A percentile compares a stretch with the other conserved stretches of the same genome.
phyloP scores from a whole-genome alignment of 495 filamentous ascomycete genomes.

The Annulohypoxylon maeteangense region DNA sequence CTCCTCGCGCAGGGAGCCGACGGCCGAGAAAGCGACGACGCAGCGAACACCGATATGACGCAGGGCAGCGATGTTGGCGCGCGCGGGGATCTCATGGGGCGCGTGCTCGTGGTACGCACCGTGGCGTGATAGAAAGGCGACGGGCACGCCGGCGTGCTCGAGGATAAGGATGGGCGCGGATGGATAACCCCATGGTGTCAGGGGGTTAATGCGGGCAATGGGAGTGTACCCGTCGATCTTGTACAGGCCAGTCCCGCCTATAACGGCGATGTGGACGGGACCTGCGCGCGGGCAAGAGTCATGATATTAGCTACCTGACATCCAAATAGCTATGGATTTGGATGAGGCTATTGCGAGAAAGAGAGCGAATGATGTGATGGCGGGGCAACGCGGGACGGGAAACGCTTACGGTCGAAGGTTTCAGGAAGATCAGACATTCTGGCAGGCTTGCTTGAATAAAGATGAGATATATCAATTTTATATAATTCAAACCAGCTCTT shows the following conservation, averaged over 20 bases:
- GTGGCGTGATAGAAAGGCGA: slow-evolving; percentile 95
- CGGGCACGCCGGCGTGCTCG: slow-evolving; percentile 79
- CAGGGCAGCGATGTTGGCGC: slow-evolving; percentile 95
- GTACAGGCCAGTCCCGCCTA: slow-evolving; percentile 92
- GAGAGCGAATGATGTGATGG: slow-evolving; percentile 1
- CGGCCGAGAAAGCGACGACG: slow-evolving; percentile 93
- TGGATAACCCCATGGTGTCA: slow-evolving; percentile 91
- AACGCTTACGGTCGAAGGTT: slow-evolving; percentile 62
- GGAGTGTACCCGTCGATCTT: slow-evolving; percentile 77
- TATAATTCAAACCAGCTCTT: not conserved
- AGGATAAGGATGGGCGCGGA: slow-evolving; percentile 93
- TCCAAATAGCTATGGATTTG: not conserved
- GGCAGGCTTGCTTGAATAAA: slow-evolving; percentile 48
- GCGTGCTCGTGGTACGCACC: slow-evolving; percentile 87
- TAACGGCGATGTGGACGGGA: slow-evolving; percentile 90
- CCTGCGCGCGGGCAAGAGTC: slow-evolving; percentile 57
- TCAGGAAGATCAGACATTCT: slow-evolving; percentile 66
- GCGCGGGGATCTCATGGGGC: slow-evolving; percentile 88
- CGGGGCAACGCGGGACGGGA: slow-evolving; percentile 22
- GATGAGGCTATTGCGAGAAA: slow-evolving; percentile 21
- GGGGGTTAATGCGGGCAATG: slow-evolving; percentile 74
- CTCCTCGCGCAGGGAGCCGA: slow-evolving; percentile 89
- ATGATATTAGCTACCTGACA: slow-evolving; percentile 15
- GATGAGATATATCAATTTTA: slow-evolving; percentile 1
- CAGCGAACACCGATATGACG: slow-evolving; percentile 87